Percentiles rank a stretch among this genome's conserved stretches.
These are phyloP conservation scores for Penicillium simplicissimum DNA, from an alignment of 495 filamentous ascomycete genomes.

Conservation along the genomic window DNA sequence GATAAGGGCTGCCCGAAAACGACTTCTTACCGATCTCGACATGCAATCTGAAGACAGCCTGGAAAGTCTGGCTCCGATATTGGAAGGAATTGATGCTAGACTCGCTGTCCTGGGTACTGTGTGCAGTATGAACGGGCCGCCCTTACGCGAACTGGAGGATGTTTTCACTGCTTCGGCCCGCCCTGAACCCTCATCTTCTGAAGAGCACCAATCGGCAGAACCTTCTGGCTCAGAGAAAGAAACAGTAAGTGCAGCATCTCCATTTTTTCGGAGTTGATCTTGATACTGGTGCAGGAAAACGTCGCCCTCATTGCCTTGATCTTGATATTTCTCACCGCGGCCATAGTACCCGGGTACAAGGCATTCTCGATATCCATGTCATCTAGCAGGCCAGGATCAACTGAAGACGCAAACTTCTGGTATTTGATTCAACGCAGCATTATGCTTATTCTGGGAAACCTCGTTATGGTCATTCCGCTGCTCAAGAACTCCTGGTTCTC, in stretches of 20 bases:
- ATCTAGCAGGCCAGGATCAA: neutral
- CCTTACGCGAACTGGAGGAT: neutral
- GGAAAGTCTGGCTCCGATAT: neutral
- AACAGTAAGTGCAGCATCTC: neutral
- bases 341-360: slow-evolving; percentile 1
- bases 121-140: neutral
- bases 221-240: neutral
- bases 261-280: neutral
- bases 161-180: neutral
- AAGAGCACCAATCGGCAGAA: neutral
- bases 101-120: neutral
- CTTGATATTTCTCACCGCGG: neutral
- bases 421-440: neutral
- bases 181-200: neutral
- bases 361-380: slow-evolving; percentile 2
- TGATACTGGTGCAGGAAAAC: neutral
- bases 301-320: neutral
- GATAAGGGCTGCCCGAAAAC: neutral
- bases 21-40: neutral
- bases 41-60: neutral
- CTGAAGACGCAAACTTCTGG: neutral
- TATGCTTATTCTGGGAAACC: neutral
- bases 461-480: neutral
- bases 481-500: neutral
- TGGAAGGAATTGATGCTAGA: neutral